Evolutionary conservation across 2,329 filamentous ascomycete species (phyloP).

Genomic region (Penicillium sp.): DNA sequence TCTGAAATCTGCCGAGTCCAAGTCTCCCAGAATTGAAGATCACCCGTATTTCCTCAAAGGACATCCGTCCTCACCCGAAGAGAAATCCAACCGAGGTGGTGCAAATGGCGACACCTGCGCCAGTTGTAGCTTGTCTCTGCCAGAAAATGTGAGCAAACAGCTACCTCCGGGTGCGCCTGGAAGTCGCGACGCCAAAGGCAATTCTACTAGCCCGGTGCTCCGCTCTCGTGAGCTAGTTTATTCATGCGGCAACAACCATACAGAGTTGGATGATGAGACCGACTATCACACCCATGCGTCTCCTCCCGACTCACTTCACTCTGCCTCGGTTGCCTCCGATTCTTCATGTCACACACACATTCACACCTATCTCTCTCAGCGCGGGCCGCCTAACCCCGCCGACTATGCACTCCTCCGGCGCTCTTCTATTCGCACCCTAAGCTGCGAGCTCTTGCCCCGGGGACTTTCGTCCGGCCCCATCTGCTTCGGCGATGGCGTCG

Average conservation of each 20-base stretch:
- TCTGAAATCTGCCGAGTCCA: conserved; percentile 15
- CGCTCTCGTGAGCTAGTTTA: conserved; percentile 54
- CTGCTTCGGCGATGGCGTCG: conserved; percentile 55
- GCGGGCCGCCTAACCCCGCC: conserved; percentile 52
- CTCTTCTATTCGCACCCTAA: conserved; percentile 57
- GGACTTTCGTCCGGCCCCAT: conserved; percentile 57
- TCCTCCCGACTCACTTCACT: conserved; percentile 39
- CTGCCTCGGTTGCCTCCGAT: conserved; percentile 44
- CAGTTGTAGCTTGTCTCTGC: conserved; percentile 56
- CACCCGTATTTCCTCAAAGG: conserved; percentile 52
- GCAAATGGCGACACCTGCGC: conserved; percentile 55
- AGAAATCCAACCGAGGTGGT: conserved; percentile 44
- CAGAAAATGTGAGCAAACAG: conserved; percentile 53
- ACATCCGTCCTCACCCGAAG: conserved; percentile 40
- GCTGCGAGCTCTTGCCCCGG: conserved; percentile 55
- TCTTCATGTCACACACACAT: conserved; percentile 54
- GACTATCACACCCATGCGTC: conserved; percentile 39
- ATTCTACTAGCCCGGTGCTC: conserved; percentile 54
- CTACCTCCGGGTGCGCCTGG: conserved; percentile 54
- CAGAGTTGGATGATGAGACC: conserved; percentile 36
- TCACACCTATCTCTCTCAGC: conserved; percentile 57
- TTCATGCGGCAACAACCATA: conserved; percentile 46
- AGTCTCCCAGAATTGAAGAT: conserved; percentile 42
- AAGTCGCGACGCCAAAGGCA: conserved; percentile 47
- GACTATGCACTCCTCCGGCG: conserved; percentile 56